Percentiles rank a stretch among this genome's conserved stretches.
Conservation (phyloP, 2,329 filamentous ascomycete genomes). For the Colletotrichum graminicola region DNA sequence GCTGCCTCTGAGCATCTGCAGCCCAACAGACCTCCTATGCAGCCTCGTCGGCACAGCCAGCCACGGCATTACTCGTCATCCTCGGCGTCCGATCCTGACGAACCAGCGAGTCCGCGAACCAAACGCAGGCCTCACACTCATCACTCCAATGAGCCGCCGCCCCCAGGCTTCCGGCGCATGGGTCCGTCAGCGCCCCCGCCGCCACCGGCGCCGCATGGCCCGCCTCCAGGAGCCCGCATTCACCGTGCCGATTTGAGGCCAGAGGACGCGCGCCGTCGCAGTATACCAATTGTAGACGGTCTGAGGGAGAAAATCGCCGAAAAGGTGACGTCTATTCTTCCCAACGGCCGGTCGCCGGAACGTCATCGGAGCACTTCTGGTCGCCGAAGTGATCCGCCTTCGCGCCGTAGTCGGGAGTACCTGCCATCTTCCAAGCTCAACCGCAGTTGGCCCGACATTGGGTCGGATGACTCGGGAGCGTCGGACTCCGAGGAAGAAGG, state of each 20-base stretch:
- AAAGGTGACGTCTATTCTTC: slow-evolving; percentile 59
- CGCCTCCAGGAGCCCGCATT: slow-evolving; percentile 47
- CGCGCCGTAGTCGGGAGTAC: slow-evolving; percentile 51
- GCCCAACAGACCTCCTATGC: slow-evolving; percentile 49
- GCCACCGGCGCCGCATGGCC: slow-evolving; percentile 44
- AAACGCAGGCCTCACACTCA: slow-evolving; percentile 43
- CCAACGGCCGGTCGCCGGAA: slow-evolving; percentile 52
- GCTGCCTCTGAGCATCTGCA: slow-evolving; percentile 50
- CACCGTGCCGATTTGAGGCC: slow-evolving; percentile 51
- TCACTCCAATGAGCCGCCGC: slow-evolving; percentile 47
- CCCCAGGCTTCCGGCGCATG: slow-evolving; percentile 51
- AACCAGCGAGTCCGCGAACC: slow-evolving; percentile 45
- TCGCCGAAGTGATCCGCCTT: slow-evolving; percentile 43
- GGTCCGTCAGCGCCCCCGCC: slow-evolving; percentile 48
- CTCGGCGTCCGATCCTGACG: slow-evolving; percentile 56
- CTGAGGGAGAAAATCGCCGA: slow-evolving; percentile 60
- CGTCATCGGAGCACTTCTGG: slow-evolving; percentile 54
- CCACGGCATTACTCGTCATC: slow-evolving; percentile 58
- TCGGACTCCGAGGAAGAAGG: slow-evolving; percentile 52
- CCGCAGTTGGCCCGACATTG: slow-evolving; percentile 57
- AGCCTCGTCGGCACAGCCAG: slow-evolving; percentile 63
- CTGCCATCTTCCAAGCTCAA: slow-evolving; percentile 56
- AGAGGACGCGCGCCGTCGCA: slow-evolving; percentile 54
- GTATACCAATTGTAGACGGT: slow-evolving; percentile 53
- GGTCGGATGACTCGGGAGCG: slow-evolving; percentile 53